A percentile compares a stretch with the other conserved stretches of the same genome.
phyloP scores from a whole-genome alignment of 345 rosid genomes.

The Carallia pectinifolia region DNA sequence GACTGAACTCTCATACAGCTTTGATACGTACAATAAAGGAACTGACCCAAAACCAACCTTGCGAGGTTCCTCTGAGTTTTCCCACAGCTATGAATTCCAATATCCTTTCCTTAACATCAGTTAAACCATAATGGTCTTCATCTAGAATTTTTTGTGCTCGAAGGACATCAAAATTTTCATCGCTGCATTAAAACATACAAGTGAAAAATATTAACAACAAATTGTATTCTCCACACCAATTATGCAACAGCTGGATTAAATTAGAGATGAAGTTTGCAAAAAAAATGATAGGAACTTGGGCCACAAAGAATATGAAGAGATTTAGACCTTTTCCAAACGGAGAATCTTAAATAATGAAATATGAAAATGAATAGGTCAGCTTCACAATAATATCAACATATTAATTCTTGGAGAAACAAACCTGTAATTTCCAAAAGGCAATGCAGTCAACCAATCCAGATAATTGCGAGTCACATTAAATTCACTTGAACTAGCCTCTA shows the following conservation, averaged over 20 bases:
- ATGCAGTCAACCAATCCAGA: constrained; percentile 93
- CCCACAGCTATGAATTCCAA: constrained; percentile 99
- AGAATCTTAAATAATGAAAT: no score
- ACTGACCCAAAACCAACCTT: constrained; percentile 49
- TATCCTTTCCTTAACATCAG: constrained; percentile 96
- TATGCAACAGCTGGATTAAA: background rate
- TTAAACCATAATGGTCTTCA: constrained; percentile 97
- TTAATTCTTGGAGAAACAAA: constrained; percentile 19
- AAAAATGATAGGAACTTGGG: no score
- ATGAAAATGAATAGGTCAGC: background rate
- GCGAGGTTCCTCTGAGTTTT: constrained; percentile 93
- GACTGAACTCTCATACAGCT: background rate
- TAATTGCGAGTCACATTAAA: constrained; percentile 99
- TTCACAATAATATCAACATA: background rate
- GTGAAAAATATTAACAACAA: background rate
- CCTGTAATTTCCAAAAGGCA: constrained; percentile 99
- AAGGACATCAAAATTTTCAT: constrained; percentile 92
- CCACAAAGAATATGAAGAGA: no score
- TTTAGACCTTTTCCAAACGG: no score
- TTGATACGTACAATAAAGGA: background rate
- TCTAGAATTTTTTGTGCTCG: constrained; percentile 89
- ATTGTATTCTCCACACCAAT: background rate
- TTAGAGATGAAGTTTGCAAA: no score
- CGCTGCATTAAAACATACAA: constrained; percentile 44
- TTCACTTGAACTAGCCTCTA: constrained; percentile 99